phyloP scores from a whole-genome alignment of 768 basidiomycete genomes.

The Termitomyces sp. region DNA sequence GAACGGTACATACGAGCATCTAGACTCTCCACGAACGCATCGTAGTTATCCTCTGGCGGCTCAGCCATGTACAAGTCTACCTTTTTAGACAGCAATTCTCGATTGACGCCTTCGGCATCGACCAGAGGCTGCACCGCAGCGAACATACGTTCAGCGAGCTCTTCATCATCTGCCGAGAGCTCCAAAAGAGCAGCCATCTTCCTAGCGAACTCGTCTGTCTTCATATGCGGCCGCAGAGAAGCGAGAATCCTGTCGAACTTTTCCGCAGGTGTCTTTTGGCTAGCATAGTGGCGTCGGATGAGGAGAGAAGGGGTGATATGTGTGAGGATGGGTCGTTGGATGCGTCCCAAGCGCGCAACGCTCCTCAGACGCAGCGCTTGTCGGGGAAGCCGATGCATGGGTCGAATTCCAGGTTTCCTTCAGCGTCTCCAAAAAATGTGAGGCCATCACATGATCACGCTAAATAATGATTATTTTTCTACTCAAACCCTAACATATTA shows the following conservation, averaged over 20 bases:
- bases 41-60: neutral
- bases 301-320: neutral
- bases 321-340: conserved; percentile 9
- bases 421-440: conserved; percentile 7
- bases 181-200: neutral
- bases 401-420: conserved; percentile 1
- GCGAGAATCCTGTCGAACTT: conserved; percentile 16
- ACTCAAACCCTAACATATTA: neutral
- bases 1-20: neutral
- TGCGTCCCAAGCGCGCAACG: conserved; percentile 24
- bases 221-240: neutral
- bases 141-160: neutral
- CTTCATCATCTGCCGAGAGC: neutral
- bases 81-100: neutral
- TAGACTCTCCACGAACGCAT: neutral
- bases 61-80: neutral
- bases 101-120: neutral
- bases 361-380: conserved; percentile 12
- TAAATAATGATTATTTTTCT: neutral
- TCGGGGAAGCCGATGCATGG: conserved; percentile 18
- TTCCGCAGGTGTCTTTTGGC: conserved; percentile 1
- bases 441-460: conserved; percentile 9
- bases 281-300: conserved; percentile 12
- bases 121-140: neutral
- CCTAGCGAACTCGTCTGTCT: neutral